Evolutionary conservation across 2,329 filamentous ascomycete species (phyloP), one percentile per base, ranked within the genome.

Genomic region (Lasiodiplodia hormozganensis): DNA sequence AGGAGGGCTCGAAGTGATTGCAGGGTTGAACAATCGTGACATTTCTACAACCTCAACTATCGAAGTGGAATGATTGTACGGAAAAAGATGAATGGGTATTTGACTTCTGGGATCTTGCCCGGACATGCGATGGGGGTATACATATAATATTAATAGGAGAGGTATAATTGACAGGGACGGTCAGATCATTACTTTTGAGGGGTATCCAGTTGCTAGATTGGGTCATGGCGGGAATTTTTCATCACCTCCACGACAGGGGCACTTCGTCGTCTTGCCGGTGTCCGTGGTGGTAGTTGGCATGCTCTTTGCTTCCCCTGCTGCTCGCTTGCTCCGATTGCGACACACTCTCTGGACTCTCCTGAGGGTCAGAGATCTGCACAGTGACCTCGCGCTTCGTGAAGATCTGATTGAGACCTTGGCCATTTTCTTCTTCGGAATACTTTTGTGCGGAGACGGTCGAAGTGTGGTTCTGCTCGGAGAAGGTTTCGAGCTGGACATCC

Each of bases 341-440:
- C 1, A 47, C 11, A n/a, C 52, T 52, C 18, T 43, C 62, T 2
- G 23, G 28, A 18, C 8, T 14, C 12, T 54, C 62, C 34, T 65
- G 34, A 4, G 62, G 23, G 25, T 65, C 62, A 7, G 62, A 65
- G 11, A 65, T 51, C 25, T 65, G 62, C 62, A 65, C 62, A 12
- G 62, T 65, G 10, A 54, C 49, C 47, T 65, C 62, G 49, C 62
- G 49, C 51, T 65, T 65, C 7, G 49, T 54, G 36, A 31, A 65
- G 36, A 65, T 65, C 21, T 56, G 62, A 28, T 65, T 65, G 25
- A 56, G 28, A 23, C 21, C 18, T 2, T 21, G 51, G 6, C 8
- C 21, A 16, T 38, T 5, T 53, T 52, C 34, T 21, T 43, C 51
- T 18, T 49, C 43, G 11, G 25, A 16, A 34, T 56, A 23, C 23